Evolutionary conservation across 768 basidiomycete genomes (phyloP).

Genomic region (Mycena leptocephala): DNA sequence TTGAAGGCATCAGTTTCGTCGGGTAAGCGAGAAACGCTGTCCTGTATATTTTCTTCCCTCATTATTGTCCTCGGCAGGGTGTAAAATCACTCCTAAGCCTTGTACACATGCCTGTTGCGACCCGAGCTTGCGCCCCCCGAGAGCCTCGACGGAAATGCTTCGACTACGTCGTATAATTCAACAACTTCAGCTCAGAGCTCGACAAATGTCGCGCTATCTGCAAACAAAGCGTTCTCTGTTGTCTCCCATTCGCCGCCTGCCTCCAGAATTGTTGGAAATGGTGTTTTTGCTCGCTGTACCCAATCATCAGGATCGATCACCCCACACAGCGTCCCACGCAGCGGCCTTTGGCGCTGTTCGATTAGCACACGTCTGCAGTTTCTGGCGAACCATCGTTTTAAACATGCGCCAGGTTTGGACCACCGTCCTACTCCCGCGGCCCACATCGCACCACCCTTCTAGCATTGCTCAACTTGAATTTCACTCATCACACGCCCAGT

Average conservation of each 20-base stretch:
- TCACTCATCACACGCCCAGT: constrained; percentile 4
- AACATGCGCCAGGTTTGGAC: constrained; percentile 19
- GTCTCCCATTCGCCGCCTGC: constrained; percentile 29
- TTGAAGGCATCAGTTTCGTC: neutral
- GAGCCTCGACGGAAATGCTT: constrained; percentile 26
- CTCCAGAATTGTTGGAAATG: constrained; percentile 23
- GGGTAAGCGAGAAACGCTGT: neutral
- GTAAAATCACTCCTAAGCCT: neutral
- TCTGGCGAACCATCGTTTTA: constrained; percentile 22
- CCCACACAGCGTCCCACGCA: neutral
- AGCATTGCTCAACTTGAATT: constrained; percentile 10
- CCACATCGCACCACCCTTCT: neutral
- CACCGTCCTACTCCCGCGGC: neutral
- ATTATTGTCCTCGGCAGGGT: neutral
- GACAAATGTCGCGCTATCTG: constrained; percentile 2
- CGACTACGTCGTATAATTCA: constrained; percentile 18
- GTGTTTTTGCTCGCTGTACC: constrained; percentile 21
- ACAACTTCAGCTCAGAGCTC: neutral
- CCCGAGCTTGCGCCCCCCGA: neutral
- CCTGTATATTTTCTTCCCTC: neutral
- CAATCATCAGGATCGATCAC: neutral
- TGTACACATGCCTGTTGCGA: constrained; percentile 28
- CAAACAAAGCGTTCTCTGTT: neutral
- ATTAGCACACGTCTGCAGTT: constrained; percentile 28
- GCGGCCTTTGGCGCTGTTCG: neutral